A percentile compares a stretch with the other conserved stretches of the same genome.
Conservation (phyloP, 106 monocot genomes). For the Dactylorhiza incarnata region DNA sequence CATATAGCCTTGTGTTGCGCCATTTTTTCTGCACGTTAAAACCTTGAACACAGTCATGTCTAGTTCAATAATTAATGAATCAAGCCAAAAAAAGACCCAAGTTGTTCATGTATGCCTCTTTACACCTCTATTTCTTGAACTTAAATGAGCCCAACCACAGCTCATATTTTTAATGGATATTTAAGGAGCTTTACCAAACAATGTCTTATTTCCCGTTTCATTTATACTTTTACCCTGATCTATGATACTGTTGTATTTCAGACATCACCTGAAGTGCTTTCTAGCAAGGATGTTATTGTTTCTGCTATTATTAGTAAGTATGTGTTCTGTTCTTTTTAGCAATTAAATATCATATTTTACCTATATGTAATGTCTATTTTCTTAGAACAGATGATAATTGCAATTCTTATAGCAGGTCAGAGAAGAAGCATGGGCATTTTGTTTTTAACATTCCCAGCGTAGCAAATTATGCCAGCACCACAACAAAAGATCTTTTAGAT, state of each 20-base stretch:
- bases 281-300: conserved; percentile 58
- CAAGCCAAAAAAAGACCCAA: too few relatives aligned
- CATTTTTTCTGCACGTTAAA: too few relatives aligned
- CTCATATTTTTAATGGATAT: too few relatives aligned
- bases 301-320: conserved; percentile 66
- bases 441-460: conserved; percentile 72
- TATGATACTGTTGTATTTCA: conserved; percentile 22
- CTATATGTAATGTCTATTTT: not conserved
- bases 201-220: not conserved
- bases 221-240: not conserved
- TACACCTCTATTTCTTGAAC: too few relatives aligned
- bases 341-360: conserved; percentile 4
- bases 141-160: too few relatives aligned
- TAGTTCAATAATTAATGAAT: too few relatives aligned
- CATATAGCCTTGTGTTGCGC: too few relatives aligned
- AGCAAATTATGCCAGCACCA: conserved; percentile 39
- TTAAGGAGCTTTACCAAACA: too few relatives aligned
- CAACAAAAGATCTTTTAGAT: conserved; percentile 36
- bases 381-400: conserved; percentile 1
- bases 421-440: conserved; percentile 61
- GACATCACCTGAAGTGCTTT: conserved; percentile 67
- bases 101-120: too few relatives aligned
- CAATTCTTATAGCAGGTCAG: conserved; percentile 38
- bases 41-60: too few relatives aligned
- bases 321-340: conserved; percentile 2